phyloP scores from a whole-genome alignment of 176 grass and related monocot species.

The Puccinellia tenuiflora region DNA sequence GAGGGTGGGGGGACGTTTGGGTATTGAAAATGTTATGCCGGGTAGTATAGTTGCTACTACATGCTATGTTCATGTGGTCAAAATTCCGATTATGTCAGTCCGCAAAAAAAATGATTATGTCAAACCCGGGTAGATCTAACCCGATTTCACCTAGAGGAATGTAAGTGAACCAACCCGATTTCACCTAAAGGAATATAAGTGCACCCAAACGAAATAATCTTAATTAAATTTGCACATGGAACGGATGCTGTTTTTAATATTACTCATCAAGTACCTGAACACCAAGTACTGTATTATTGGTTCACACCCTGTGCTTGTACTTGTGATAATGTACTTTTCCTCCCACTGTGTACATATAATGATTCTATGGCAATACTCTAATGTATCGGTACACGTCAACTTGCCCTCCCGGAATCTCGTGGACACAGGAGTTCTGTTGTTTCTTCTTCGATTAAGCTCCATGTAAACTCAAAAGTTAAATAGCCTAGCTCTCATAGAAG shows the following conservation, averaged over 20 bases:
- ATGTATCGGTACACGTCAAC: conserved; percentile 1
- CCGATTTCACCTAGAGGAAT: no score
- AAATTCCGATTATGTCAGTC: not conserved
- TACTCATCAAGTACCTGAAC: not conserved
- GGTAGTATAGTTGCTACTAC: no score
- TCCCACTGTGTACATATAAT: not conserved
- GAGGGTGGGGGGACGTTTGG: no score
- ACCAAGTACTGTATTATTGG: conserved; percentile 14
- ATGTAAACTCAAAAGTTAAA: not conserved
- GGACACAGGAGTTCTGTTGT: not conserved
- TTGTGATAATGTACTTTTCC: conserved; percentile 26
- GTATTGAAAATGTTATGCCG: no score
- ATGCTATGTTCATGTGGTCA: not conserved
- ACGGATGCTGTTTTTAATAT: conserved; percentile 18
- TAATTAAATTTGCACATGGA: not conserved
- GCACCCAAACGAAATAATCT: not conserved
- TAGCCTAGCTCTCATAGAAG: not conserved
- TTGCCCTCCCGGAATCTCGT: conserved; percentile 36
- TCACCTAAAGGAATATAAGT: not conserved
- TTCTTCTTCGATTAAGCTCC: not conserved
- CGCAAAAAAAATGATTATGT: no score
- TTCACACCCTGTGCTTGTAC: conserved; percentile 35
- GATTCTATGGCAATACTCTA: conserved; percentile 35
- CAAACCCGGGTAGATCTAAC: not conserved
- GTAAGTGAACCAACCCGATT: not conserved